These are phyloP conservation scores for Mortierella claussenii DNA, from an alignment of 192 early-diverging fungal genomes.

Conservation along the genomic window DNA sequence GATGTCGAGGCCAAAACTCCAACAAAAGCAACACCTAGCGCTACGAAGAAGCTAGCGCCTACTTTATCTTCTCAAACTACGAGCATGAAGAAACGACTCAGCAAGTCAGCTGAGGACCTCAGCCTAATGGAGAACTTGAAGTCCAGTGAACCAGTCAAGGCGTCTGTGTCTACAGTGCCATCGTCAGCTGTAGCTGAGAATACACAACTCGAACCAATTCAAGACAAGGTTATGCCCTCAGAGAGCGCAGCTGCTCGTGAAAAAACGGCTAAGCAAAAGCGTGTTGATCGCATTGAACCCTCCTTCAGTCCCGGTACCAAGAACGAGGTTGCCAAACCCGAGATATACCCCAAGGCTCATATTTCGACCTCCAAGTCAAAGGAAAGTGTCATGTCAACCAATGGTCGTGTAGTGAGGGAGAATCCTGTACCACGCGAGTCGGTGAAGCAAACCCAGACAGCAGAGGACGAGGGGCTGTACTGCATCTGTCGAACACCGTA, in stretches of 20 bases:
- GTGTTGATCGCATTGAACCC: constrained; percentile 5
- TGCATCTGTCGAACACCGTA: constrained; percentile 71
- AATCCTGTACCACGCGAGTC: not conserved
- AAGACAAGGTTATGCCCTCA: no score
- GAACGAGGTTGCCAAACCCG: not conserved
- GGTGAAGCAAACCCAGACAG: not conserved
- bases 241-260: not conserved
- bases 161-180: not conserved
- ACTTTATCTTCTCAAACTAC: not conserved
- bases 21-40: not conserved
- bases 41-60: constrained; percentile 3
- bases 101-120: constrained; percentile 1
- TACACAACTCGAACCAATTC: no score
- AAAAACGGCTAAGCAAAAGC: constrained; percentile 8
- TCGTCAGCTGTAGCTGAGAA: not conserved
- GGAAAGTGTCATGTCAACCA: not conserved
- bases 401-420: not conserved
- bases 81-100: constrained; percentile 41
- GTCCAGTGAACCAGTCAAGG: not conserved
- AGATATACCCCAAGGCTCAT: not conserved
- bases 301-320: no score
- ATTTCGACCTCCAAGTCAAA: not conserved
- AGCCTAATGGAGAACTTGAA: not conserved
- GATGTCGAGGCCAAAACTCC: not conserved
- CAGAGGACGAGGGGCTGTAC: constrained; percentile 49